These are phyloP conservation scores for Hyaloscypha variabilis DNA, from an alignment of 495 filamentous ascomycete species.

Conservation along the genomic window DNA sequence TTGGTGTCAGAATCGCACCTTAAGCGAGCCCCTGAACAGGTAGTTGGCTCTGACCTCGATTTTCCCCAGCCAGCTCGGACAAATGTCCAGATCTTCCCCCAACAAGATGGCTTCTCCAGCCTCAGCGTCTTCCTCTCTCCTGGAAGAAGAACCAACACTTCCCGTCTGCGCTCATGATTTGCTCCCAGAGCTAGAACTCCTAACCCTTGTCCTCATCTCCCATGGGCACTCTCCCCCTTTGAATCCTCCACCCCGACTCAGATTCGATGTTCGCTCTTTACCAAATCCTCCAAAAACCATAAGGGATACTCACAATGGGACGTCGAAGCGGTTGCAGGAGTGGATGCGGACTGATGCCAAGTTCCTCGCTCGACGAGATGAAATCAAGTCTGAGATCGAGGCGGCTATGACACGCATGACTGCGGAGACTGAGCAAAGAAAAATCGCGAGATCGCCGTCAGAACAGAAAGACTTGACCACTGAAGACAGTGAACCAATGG, in stretches of 20 bases:
- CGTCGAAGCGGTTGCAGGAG: conserved; percentile 19
- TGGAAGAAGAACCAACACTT: not conserved
- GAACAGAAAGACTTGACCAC: not conserved
- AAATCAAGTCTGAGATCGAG: conserved; percentile 12
- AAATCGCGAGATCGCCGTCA: not conserved
- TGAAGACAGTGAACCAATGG: no score
- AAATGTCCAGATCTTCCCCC: no score
- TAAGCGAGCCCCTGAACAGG: not conserved
- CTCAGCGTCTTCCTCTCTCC: not conserved
- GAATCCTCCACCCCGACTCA: conserved; percentile 16
- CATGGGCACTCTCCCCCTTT: conserved; percentile 23
- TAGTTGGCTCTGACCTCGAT: not conserved
- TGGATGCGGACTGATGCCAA: conserved; percentile 16
- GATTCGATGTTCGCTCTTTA: conserved; percentile 20
- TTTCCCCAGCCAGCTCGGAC: not conserved
- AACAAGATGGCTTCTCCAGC: no score
- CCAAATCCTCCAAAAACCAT: conserved; percentile 28
- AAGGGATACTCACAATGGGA: conserved; percentile 22
- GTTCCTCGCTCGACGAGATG: conserved; percentile 17
- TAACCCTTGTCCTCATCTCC: conserved; percentile 12
- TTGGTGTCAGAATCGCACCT: not conserved
- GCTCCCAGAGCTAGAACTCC: not conserved
- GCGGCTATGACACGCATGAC: not conserved
- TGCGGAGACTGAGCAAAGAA: not conserved
- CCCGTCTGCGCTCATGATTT: not conserved